Evolutionary conservation across 179 eudicot genomes (phyloP), one percentile per base, ranked within the genome.

Genomic region (Silene noctiflora): DNA sequence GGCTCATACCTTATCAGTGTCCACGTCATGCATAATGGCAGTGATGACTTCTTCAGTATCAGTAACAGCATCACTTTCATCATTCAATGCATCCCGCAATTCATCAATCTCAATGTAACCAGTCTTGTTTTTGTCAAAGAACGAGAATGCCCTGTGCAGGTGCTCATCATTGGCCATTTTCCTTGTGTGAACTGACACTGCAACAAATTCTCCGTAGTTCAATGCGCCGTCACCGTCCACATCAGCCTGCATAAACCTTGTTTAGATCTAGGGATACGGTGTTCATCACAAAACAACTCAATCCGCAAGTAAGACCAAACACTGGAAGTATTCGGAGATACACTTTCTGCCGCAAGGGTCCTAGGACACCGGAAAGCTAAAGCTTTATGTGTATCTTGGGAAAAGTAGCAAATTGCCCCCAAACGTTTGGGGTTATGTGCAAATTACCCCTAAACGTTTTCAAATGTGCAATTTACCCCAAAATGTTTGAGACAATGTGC

Each of bases 91-190:
- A 10, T 86, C 82, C 53, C 89, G 83, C 72, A 91, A 81, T 84
- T 91, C 96, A 76, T 87, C 96, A 60, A 87, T 80, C 82, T 91
- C 96, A 64, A 91, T 91, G 80, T 82, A 91, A 21, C 91, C 89
- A 72, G 87, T 91, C 80, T 85, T 75, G 84, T 91, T 86, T 65
- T 69, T 83, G 82, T 89, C 92, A 31, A 89, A 89, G 87, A 87
- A 86, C 10, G 89, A 78, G 78, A 89, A 89, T 55, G 96, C 96
- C 75, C 86, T 84, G 74, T 84, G 93, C 51, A 91, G 77, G 81
- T 91, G 96, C 77, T 91, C 96, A 71, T 91, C 96, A 69, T 91
- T 91, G 24, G 89, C 96, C 88, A 89, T 87, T 79, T 87, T 91
- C 77, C 72, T 87, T 12, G 89, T 83, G 87, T 91, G 96, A 60